Base-by-base conservation (phyloP, 768 basidiomycete species). In the Tulasnella sp. region DNA sequence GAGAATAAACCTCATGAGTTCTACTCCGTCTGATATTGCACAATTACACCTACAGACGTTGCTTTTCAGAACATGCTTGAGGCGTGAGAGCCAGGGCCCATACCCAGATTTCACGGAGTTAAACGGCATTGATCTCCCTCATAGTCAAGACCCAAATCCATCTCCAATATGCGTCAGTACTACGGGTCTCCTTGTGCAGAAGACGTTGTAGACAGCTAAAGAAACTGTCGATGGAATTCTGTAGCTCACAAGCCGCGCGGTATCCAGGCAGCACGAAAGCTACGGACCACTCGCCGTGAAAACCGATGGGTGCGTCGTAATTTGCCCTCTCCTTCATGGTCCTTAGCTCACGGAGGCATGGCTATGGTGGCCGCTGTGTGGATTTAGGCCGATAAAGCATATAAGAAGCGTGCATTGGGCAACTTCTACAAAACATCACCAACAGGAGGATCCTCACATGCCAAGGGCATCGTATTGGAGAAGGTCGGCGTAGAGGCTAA, bases 401-500 rank as follows among this genome's bases (percentile, higher is more conserved):
- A 98, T 80, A 99, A 98, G 84, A 99, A 98, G 77, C 88, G 96
- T 71, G 96, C 96, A 61, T 85, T 99, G 61, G 96, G 96, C 63
- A 99, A 98, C 78, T 84, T 96, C 72, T 99, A 94, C 87, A 96
- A 95, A 80, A 98, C 96, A 70, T 98, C 95, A 30, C 96, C 96
- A 49, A 98, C 96, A 63, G 96, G 93, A 77, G 96, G 96, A 66
- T 94, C 93, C 60, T 98, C 96, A 66, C 96, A 99, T 75, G 96
- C 96, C 67, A 99, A 99, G 80, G 96, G 96, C 66, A 99, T 99
- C 71, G 96, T 99, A 62, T 85, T 99, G 63, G 96, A 99, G 78
- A 99, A 99, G 80, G 93, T 99, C 70, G 96, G 96, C 72, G 95
- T 99, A 65, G 96, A 99, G 79, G 95, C 96, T 72, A 99, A 99